Evolutionary conservation across 2,329 filamentous ascomycete species (phyloP).

Genomic region (Beauveria pseudobassiana): DNA sequence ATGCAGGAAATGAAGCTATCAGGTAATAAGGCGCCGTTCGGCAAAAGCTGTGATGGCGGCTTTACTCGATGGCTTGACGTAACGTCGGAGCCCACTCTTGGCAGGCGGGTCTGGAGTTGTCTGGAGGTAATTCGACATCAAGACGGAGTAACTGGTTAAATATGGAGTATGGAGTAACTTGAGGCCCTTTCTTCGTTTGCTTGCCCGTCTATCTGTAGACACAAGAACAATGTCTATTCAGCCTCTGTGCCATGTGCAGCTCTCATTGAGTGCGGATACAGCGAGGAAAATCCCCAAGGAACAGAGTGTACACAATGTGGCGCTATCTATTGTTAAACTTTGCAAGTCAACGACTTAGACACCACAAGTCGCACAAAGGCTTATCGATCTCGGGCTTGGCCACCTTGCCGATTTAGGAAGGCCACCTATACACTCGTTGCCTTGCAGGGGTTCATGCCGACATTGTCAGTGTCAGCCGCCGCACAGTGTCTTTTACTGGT

Average conservation of each 20-base stretch:
- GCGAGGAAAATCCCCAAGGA: too few species aligned
- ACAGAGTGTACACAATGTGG: not conserved
- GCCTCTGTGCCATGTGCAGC: not conserved
- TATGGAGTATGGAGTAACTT: too few species aligned
- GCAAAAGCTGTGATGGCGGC: not conserved
- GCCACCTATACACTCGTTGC: conserved; percentile 9
- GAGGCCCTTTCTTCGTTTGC: too few species aligned
- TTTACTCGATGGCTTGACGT: conserved; percentile 9
- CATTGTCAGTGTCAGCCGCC: not conserved
- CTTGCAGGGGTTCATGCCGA: not conserved
- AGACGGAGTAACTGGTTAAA: too few species aligned
- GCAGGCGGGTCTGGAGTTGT: not conserved
- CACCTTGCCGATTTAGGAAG: conserved; percentile 1
- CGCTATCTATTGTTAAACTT: not conserved
- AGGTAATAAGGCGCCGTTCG: conserved; percentile 3
- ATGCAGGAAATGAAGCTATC: conserved; percentile 1
- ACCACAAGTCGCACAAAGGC: not conserved
- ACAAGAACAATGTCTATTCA: not conserved
- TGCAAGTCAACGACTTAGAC: not conserved
- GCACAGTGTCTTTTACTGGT: not conserved
- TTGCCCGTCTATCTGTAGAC: not conserved
- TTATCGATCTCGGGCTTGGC: not conserved
- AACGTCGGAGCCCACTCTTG: not conserved
- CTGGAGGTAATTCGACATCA: not conserved
- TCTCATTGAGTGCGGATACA: not conserved